Conservation (phyloP, 2,329 filamentous ascomycete genomes). For the Thielaviopsis euricoi region DNA sequence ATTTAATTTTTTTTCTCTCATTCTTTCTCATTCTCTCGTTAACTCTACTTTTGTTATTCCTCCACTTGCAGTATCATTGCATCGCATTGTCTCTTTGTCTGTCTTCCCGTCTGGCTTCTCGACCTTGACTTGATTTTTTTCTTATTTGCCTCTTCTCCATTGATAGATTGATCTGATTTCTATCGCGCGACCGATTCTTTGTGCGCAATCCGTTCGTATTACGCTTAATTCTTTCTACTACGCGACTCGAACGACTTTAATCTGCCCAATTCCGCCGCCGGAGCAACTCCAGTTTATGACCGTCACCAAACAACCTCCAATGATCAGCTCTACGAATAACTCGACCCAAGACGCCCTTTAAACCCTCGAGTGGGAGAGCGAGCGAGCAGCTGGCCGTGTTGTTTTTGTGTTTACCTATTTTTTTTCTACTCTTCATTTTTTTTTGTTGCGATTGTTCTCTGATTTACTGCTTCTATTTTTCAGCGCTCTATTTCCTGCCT, state of each 20-base stretch:
- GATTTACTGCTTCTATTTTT: not conserved
- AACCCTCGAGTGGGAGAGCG: constrained; percentile 47
- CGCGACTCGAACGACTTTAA: not conserved
- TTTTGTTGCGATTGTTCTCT: not conserved
- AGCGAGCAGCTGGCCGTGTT: constrained; percentile 33
- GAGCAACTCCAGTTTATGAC: constrained; percentile 12
- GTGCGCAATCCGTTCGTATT: not conserved
- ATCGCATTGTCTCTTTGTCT: too few relatives aligned
- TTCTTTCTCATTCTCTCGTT: not conserved
- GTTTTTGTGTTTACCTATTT: too few relatives aligned
- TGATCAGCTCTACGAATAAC: constrained; percentile 35
- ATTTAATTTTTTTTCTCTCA: not conserved
- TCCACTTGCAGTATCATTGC: too few relatives aligned
- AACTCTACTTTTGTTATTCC: not conserved
- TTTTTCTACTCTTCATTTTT: not conserved
- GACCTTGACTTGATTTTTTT: not conserved
- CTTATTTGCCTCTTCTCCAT: not conserved
- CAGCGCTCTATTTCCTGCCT: not conserved
- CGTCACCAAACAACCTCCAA: constrained; percentile 19
- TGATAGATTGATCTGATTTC: not conserved
- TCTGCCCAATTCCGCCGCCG: constrained; percentile 23
- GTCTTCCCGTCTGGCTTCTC: not conserved
- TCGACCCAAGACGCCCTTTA: constrained; percentile 50
- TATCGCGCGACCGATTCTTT: not conserved
- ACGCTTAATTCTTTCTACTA: not conserved